Evolutionary conservation across 2,329 filamentous ascomycete species (phyloP), one percentile per base, ranked within the genome.

Genomic region (Stemphylium vesicarium): DNA sequence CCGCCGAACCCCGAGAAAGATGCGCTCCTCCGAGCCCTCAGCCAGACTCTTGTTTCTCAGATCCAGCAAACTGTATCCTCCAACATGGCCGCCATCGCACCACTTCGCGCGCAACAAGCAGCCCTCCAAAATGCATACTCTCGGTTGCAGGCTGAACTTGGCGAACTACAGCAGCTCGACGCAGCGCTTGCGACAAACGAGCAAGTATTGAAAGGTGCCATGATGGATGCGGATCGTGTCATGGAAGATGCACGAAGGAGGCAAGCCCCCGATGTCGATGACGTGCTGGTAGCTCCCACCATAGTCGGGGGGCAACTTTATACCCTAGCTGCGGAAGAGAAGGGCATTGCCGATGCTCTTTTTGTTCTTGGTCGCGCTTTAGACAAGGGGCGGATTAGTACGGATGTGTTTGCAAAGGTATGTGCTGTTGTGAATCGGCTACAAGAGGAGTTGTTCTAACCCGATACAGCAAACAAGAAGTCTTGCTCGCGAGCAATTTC

Each of bases 1-100:
- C 94, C 95, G 0, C 93, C 92, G 0, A 99, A 99, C 68, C 95
- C 95, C 0, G 92, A 98, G 76, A 97, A 96, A 73, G 92, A 98
- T 74, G 88, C 90, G 16, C 84, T 98, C 13, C 82, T 96, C 3
- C 84, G 84, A 48, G 89, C 92, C 39, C 84, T 98, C 26, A 92
- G 88, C 32, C 81, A 84, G 51, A 85, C 87, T 0, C 80, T 98
- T 3, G 81, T 87, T 50, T 79, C 84, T 35, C 87, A 90, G 59
- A 87, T 93, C 13, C 85, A 87, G 57, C 83, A 84, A 42, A 88
- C 87, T 48, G 84, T 89, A 41, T 77, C 84, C 22, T 90, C 95
- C 68, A 93, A 93, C 63, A 83, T 86, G 15, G 83, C 88, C 12
- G 91, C 89, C 16, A 82, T 96, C 31, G 82, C 87, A 0, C 89